A percentile compares a stretch with the other conserved stretches of the same genome.
Conservation (phyloP, 306 rosid genomes). For the Citrullus mucosospermus region DNA sequence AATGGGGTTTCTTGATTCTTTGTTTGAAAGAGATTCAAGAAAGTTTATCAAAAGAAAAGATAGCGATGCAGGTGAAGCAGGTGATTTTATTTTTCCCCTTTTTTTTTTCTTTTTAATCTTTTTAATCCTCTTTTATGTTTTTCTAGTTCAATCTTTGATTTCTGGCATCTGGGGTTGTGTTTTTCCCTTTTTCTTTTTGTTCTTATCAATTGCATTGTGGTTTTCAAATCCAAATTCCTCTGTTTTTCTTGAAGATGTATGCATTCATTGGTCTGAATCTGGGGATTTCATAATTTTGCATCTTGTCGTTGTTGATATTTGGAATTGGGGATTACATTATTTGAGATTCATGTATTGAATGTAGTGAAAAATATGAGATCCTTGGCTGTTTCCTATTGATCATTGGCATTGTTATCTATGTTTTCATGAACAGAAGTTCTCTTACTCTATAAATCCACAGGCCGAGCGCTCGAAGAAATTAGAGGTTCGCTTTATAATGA, state of each 20-base stretch:
- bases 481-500: slow-evolving; percentile 76
- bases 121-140: not conserved
- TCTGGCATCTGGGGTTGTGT: not conserved
- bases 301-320: not conserved
- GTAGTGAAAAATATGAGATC: not conserved
- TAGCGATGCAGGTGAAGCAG: slow-evolving; percentile 96
- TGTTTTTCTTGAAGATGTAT: not conserved
- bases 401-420: slow-evolving; percentile 1
- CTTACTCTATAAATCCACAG: slow-evolving; percentile 22
- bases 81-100: slow-evolving; percentile 12
- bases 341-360: not conserved
- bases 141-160: not conserved
- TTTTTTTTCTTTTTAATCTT: too few relatives aligned
- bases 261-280: not conserved
- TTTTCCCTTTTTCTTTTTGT: not conserved
- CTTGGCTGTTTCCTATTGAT: not conserved
- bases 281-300: not conserved
- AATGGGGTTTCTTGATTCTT: slow-evolving; percentile 55
- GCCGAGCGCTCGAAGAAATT: slow-evolving; percentile 75
- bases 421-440: slow-evolving; percentile 5
- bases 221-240: too few relatives aligned
- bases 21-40: slow-evolving; percentile 28
- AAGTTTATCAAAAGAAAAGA: slow-evolving; percentile 66
- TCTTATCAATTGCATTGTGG: not conserved
- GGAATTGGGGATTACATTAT: not conserved